phyloP scores from a whole-genome alignment of 2,329 filamentous ascomycete species.

The Fusarium sp. region DNA sequence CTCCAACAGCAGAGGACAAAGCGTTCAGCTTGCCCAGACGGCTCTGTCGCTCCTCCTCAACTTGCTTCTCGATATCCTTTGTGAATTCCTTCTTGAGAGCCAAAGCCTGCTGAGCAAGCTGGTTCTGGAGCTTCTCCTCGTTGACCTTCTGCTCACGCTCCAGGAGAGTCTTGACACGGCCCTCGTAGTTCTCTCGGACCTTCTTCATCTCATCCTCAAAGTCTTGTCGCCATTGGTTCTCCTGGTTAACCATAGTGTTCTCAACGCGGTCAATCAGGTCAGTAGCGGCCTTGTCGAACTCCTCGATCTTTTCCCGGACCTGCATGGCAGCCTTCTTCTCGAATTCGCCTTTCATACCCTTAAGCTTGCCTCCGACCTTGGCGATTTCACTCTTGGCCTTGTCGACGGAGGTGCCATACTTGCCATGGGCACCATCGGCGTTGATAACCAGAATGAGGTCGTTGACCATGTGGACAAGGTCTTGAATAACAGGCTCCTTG shows the following conservation, averaged over 20 bases:
- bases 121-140: constrained; percentile 85
- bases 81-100: constrained; percentile 88
- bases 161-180: constrained; percentile 81
- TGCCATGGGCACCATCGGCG: constrained; percentile 80
- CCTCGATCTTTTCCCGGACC: constrained; percentile 75
- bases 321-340: constrained; percentile 79
- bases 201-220: constrained; percentile 88
- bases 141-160: constrained; percentile 83
- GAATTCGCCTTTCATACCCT: constrained; percentile 75
- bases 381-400: constrained; percentile 88
- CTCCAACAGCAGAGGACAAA: constrained; percentile 79
- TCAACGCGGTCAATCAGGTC: constrained; percentile 92
- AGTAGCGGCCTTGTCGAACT: constrained; percentile 88
- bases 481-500: constrained; percentile 88
- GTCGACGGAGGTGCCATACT: constrained; percentile 80
- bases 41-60: constrained; percentile 88
- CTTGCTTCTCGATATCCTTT: constrained; percentile 79
- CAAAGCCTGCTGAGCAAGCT: constrained; percentile 90
- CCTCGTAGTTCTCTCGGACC: constrained; percentile 80
- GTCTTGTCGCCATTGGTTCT: constrained; percentile 85
- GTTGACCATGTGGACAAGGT: constrained; percentile 94
- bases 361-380: constrained; percentile 83
- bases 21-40: constrained; percentile 88
- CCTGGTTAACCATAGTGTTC: constrained; percentile 81
- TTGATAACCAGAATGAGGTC: constrained; percentile 95